Evolutionary conservation across 2,329 filamentous ascomycete species (phyloP).

Genomic region (Magnaporthales sp.): DNA sequence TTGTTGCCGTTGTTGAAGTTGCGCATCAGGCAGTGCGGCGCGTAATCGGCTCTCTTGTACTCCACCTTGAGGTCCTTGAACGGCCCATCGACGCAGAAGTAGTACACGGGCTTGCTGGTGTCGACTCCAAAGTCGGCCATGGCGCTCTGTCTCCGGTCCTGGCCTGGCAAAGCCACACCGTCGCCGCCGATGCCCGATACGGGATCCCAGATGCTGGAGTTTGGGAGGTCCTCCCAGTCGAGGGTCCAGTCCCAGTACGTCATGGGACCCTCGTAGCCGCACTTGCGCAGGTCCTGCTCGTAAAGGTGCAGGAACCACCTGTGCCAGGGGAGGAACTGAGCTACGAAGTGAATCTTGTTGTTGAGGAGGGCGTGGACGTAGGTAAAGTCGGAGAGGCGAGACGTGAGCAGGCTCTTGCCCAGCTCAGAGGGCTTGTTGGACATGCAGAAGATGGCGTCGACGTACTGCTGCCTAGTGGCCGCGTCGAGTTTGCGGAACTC

Average conservation of each 20-base stretch:
- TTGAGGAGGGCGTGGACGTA: conserved; percentile 3
- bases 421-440: conserved; percentile 32
- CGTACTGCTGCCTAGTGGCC: background rate
- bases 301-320: conserved; percentile 26
- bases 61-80: background rate
- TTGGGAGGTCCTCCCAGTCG: conserved; percentile 20
- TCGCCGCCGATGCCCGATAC: conserved; percentile 1
- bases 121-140: background rate
- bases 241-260: conserved; percentile 31
- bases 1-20: conserved; percentile 18
- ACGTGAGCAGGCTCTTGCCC: conserved; percentile 21
- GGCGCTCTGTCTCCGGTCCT: background rate
- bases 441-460: conserved; percentile 7
- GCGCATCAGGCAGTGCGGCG: conserved; percentile 21
- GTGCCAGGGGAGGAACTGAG: conserved; percentile 30
- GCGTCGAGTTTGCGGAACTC: conserved; percentile 8
- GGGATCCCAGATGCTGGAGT: background rate
- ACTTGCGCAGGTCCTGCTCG: conserved; percentile 26
- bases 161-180: background rate
- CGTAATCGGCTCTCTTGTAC: background rate
- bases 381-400: conserved; percentile 32
- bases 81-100: conserved; percentile 3
- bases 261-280: conserved; percentile 24
- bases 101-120: background rate
- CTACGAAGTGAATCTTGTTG: conserved; percentile 10